Conservation (phyloP, 2,329 filamentous ascomycete genomes). For the Eurotiales sp. region DNA sequence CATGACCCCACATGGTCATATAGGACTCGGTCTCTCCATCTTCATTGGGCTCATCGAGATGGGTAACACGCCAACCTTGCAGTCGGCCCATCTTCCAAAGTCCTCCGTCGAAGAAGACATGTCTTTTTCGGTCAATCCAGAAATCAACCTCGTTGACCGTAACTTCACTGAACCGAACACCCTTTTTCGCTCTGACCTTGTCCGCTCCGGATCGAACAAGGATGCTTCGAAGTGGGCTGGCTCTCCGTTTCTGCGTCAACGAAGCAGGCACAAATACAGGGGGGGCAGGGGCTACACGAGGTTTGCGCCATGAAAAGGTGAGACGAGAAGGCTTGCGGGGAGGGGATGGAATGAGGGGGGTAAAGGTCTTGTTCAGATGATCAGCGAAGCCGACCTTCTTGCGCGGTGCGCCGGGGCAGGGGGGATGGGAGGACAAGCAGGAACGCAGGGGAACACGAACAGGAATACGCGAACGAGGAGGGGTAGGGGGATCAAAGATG, state of each 20-base stretch:
- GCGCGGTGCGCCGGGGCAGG: slow-evolving; percentile 5
- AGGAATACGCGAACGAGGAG: slow-evolving; percentile 18
- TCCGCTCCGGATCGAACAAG: slow-evolving; percentile 13
- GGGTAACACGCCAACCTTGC: slow-evolving; percentile 19
- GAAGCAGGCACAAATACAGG: background rate
- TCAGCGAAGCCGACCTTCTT: slow-evolving; percentile 8
- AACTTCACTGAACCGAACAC: slow-evolving; percentile 24
- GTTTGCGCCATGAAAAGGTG: background rate
- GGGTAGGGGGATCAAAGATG: background rate
- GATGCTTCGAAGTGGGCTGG: slow-evolving; percentile 17
- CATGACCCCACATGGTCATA: slow-evolving; percentile 18
- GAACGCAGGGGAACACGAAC: slow-evolving; percentile 11
- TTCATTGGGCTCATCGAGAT: slow-evolving; percentile 22
- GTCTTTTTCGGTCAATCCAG: slow-evolving; percentile 25
- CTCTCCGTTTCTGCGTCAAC: slow-evolving; percentile 9
- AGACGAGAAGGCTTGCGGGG: slow-evolving; percentile 1
- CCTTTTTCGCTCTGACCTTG: slow-evolving; percentile 19
- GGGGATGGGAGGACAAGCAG: slow-evolving; percentile 1
- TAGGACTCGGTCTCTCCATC: slow-evolving; percentile 21
- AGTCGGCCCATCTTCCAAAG: slow-evolving; percentile 16
- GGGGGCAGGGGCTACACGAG: slow-evolving; percentile 9
- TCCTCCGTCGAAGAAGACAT: slow-evolving; percentile 17
- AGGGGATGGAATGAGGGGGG: background rate
- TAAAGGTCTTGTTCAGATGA: background rate
- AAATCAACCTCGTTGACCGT: slow-evolving; percentile 22